Base-by-base conservation (phyloP, 2,329 filamentous ascomycete species). In the Fusarium temperatum region DNA sequence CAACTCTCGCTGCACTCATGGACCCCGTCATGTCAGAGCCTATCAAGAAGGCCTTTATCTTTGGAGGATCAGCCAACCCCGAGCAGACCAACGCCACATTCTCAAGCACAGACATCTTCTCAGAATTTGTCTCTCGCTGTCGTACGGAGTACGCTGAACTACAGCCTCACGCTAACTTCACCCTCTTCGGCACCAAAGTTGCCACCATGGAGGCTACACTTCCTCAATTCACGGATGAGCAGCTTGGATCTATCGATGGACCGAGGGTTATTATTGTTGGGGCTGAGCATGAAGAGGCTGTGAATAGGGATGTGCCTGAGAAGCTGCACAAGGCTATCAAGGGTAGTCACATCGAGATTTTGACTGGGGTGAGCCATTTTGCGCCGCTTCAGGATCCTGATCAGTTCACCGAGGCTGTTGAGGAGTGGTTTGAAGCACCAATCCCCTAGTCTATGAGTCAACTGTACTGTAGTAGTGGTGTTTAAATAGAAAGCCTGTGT, bases 311-410 rank as follows among this genome's bases (percentile, higher is more conserved):
- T 47, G 83, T 84, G 2, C 81, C 82, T 1, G 70, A 63, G 6
- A 79, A 80, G 68, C 69, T 85, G 61, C 76, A 82, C 62, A 71
- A 68, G 17, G 79, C 81, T 38, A 84, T 85, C 54, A 70, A 75
- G n/a, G 81, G 81, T 7, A 85, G 84, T 64, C 75, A 77, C 59
- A 62, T 83, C 50, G 74, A 79, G 42, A 83, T 81, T 13, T 69
- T 85, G 67, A 78, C 66, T 4, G 80, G 78, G 4, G 83, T 85
- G 11, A 85, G 83, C 67, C 84, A 85, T 67, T 85, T 85, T 72
- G 83, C 83, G 41, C 84, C 84, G 4, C 39, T 84, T 22, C 84
- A 85, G 70, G 80, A 85, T 70, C 82, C 84, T 7, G 75, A 73
- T 5, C 78, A 81, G 68, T 83, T 83, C 56, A 77, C 81, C 6